These are phyloP conservation scores for Anaeramoeba flamelloides DNA, from an alignment of 78 protist species.

Conservation along the genomic window DNA sequence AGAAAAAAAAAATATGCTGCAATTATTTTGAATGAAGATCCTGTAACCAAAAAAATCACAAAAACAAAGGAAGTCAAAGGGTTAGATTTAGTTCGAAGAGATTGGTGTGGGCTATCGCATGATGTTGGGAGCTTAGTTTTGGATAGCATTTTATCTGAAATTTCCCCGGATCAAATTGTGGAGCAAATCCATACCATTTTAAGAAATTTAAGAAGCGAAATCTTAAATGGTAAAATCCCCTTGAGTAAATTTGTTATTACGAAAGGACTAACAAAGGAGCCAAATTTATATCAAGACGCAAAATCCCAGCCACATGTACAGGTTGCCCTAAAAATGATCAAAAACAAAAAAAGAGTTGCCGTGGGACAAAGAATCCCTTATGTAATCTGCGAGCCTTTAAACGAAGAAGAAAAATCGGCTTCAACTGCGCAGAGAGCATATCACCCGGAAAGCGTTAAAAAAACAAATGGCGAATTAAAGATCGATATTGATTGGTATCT, in stretches of 20 bases:
- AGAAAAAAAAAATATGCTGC: background rate
- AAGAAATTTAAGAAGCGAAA: background rate
- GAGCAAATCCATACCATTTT: background rate
- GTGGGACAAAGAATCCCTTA: background rate
- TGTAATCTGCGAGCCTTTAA: background rate
- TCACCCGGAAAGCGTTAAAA: background rate
- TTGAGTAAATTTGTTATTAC: background rate
- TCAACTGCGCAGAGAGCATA: background rate
- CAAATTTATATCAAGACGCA: background rate
- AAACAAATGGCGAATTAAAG: background rate
- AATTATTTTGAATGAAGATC: background rate
- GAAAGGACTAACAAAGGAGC: background rate
- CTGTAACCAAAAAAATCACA: background rate
- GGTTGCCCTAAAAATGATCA: background rate
- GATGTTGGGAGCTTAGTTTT: background rate
- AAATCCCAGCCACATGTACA: background rate
- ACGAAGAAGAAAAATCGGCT: background rate
- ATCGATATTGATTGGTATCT: conserved; percentile 2
- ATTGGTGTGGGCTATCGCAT: background rate
- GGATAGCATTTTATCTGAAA: background rate
- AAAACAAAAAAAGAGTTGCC: background rate
- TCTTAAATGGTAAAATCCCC: background rate
- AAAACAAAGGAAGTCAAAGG: background rate
- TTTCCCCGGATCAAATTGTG: background rate
- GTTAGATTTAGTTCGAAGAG: background rate